Base-by-base conservation (phyloP, 805 yeast genomes). In the Wickerhamomyces alni region DNA sequence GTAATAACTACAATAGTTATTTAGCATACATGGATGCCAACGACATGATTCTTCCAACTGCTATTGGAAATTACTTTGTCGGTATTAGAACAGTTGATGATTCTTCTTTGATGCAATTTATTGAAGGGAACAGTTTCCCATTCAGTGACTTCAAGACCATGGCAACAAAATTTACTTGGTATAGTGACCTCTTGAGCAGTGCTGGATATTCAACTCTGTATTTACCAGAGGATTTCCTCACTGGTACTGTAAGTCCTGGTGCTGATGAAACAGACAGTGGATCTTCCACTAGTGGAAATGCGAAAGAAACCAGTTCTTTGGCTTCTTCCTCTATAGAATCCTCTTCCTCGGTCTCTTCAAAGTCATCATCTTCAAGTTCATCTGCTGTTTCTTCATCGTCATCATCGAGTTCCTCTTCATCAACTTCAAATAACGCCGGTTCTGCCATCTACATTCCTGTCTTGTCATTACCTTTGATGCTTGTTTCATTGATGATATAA, bases 91-190 rank as follows among this genome's bases (percentile, higher is more conserved):
- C 51, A 2, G 38, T 62, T 9, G 50, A 54, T 4, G 57, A 57
- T 8, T 46, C 50, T 1, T 50, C 54, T 26, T 35, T 65, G 17
- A 36, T 47, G 38, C 35, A 47, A 6, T 63, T 54, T 36, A 48
- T 65, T 24, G 45, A 58, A 12, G 44, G 47, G 2, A 38, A 37
- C 17, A 42, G 49, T 10, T 65, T 66, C 45, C 70, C 70, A 13
- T 66, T 66, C 28, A 40, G 50, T 3, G 63, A 61, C 5, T 64
- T 66, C 40, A 47, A 51, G 27, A 61, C 67, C 6, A 57, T 65
- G 50, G 55, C 62, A 21, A 57, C 67, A 2, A 39, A 36, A 8
- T 54, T 54, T 39, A 44, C 48, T 3, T 50, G 55, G 53, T 54
- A 50, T 38, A 16, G 45, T 2, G 35, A 40, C 16, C 32, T 52